phyloP scores from a whole-genome alignment of 2,329 filamentous ascomycete species.

The Pestalotiopsis sp. region DNA sequence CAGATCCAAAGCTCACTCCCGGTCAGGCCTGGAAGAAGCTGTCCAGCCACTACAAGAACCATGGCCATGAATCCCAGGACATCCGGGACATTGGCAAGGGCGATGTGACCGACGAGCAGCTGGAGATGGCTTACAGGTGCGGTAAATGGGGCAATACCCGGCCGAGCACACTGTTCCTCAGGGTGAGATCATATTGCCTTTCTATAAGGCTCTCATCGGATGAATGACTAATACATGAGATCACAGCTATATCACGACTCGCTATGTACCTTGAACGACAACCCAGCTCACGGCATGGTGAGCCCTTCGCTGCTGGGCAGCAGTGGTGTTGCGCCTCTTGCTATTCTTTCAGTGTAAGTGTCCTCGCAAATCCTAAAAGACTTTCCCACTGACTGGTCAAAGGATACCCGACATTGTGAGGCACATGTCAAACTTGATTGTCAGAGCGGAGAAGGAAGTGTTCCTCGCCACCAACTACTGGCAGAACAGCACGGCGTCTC shows the following conservation, averaged over 20 bases:
- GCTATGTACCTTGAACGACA: slow-evolving; percentile 54
- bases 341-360: slow-evolving; percentile 63
- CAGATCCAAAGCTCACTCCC: slow-evolving; percentile 54
- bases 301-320: slow-evolving; percentile 55
- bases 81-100: slow-evolving; percentile 22
- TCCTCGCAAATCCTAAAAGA: background rate
- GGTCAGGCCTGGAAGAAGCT: slow-evolving; percentile 58
- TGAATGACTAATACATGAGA: slow-evolving; percentile 9
- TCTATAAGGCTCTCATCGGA: background rate
- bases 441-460: slow-evolving; percentile 71
- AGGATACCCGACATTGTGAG: slow-evolving; percentile 70
- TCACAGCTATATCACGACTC: slow-evolving; percentile 66
- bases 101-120: slow-evolving; percentile 37
- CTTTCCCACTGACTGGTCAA: background rate
- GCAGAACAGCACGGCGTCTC: slow-evolving; percentile 69
- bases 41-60: slow-evolving; percentile 39
- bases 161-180: slow-evolving; percentile 70
- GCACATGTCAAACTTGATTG: slow-evolving; percentile 78
- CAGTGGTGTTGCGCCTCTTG: slow-evolving; percentile 66
- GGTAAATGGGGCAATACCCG: slow-evolving; percentile 67
- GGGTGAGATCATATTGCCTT: slow-evolving; percentile 37
- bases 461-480: slow-evolving; percentile 78
- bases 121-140: slow-evolving; percentile 59
- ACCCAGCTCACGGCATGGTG: slow-evolving; percentile 53
- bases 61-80: slow-evolving; percentile 12